Conservation (phyloP, 441 rosid genomes). For the Isatis lusitanica region DNA sequence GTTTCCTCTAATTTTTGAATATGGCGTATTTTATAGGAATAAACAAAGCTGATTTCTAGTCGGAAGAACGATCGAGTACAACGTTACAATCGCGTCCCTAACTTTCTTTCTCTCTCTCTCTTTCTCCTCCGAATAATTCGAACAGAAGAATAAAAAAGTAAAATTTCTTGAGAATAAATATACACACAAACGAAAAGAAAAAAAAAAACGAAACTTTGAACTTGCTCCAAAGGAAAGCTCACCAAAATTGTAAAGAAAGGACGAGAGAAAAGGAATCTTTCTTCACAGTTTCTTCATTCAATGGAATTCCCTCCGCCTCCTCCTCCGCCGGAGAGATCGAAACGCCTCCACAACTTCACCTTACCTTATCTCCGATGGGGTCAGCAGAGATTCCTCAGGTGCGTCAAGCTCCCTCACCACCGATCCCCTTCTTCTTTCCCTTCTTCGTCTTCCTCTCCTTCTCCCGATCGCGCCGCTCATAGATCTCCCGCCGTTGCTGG, state of each 20-base stretch:
- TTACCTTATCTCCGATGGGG: conserved; percentile 65
- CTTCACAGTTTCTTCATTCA: conserved; percentile 5
- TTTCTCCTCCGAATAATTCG: conserved; percentile 16
- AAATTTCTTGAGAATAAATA: conserved; percentile 22
- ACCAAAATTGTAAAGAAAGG: background rate
- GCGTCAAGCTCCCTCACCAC: conserved; percentile 45
- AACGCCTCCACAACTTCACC: conserved; percentile 60
- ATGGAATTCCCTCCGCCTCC: conserved; percentile 35
- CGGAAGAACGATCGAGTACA: conserved; percentile 15
- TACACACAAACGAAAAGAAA: background rate
- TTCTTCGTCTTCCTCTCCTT: conserved; percentile 34
- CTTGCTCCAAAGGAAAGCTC: conserved; percentile 34
- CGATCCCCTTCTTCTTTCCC: conserved; percentile 27
- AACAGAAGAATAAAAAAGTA: background rate
- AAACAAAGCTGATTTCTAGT: conserved; percentile 1
- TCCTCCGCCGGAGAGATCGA: conserved; percentile 48
- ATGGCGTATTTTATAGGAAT: background rate
- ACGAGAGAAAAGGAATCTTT: conserved; percentile 16
- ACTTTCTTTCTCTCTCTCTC: background rate
- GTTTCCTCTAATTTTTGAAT: background rate
- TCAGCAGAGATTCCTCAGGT: conserved; percentile 47
- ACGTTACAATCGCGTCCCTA: conserved; percentile 33
- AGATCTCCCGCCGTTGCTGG: conserved; percentile 18
- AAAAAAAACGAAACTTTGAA: conserved; percentile 23
- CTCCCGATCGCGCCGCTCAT: conserved; percentile 30